Evolutionary conservation across 768 basidiomycete genomes (phyloP).

Genomic region (Naematelia encephala): DNA sequence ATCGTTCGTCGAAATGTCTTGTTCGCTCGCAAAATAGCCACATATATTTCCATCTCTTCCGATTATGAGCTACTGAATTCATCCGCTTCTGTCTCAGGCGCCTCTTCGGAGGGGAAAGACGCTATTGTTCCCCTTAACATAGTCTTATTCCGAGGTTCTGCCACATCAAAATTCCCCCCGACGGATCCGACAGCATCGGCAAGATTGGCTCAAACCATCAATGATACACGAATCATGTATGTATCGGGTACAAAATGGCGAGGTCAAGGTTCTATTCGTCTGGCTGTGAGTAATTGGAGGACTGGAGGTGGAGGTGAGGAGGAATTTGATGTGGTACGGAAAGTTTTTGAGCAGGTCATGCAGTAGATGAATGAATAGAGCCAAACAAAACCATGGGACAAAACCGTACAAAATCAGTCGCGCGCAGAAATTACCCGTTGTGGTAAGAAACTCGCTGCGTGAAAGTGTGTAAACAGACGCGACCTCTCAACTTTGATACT

Average conservation of each 20-base stretch:
- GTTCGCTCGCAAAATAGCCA: slow-evolving; percentile 49
- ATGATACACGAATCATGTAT: slow-evolving; percentile 50
- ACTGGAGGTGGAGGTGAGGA: slow-evolving; percentile 29
- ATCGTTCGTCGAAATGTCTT: slow-evolving; percentile 51
- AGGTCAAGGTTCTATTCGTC: slow-evolving; percentile 49
- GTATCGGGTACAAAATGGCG: slow-evolving; percentile 52
- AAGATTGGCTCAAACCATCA: slow-evolving; percentile 47
- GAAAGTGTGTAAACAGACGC: not conserved
- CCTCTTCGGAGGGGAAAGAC: not conserved
- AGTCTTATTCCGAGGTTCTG: slow-evolving; percentile 48
- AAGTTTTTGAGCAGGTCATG: slow-evolving; percentile 32
- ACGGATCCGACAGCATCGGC: slow-evolving; percentile 15
- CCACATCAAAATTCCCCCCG: slow-evolving; percentile 23
- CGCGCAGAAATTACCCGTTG: not conserved
- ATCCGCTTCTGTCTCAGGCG: not conserved
- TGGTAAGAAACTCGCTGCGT: not conserved
- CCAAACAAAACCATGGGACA: not conserved
- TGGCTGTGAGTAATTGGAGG: slow-evolving; percentile 52
- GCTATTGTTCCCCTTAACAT: slow-evolving; percentile 50
- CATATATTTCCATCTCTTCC: slow-evolving; percentile 36
- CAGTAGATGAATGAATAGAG: no score
- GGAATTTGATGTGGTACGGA: slow-evolving; percentile 27
- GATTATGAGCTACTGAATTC: slow-evolving; percentile 43
- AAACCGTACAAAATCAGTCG: not conserved
- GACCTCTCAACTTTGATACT: not conserved